phyloP scores from a whole-genome alignment of 768 basidiomycete species.

The Suillus alpinus region DNA sequence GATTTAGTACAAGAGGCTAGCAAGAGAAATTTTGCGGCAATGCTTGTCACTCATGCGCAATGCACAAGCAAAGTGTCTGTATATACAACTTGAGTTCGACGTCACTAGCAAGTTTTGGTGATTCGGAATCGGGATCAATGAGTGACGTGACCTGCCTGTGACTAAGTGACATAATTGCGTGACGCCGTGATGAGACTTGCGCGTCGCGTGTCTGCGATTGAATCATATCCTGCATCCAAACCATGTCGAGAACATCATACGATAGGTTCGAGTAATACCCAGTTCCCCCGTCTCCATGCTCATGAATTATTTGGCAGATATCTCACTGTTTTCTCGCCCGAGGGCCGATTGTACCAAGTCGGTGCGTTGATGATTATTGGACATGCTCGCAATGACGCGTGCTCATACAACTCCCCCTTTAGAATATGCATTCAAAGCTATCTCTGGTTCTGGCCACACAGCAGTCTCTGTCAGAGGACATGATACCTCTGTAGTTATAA shows the following conservation, averaged over 20 bases:
- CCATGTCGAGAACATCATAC: slow-evolving; percentile 93
- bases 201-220: slow-evolving; percentile 54
- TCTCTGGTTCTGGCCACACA: slow-evolving; percentile 95
- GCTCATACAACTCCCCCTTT: slow-evolving; percentile 8
- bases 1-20: not conserved
- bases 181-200: slow-evolving; percentile 40
- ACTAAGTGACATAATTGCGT: slow-evolving; percentile 38
- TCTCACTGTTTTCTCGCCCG: slow-evolving; percentile 95
- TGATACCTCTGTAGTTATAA: slow-evolving; percentile 93
- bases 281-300: not conserved
- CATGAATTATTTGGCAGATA: slow-evolving; percentile 48
- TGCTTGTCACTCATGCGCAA: not conserved
- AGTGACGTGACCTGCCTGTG: slow-evolving; percentile 13
- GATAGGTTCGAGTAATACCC: slow-evolving; percentile 55
- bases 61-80: not conserved
- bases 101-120: not conserved
- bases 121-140: not conserved
- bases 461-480: slow-evolving; percentile 90
- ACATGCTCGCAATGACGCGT: slow-evolving; percentile 7
- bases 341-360: slow-evolving; percentile 98
- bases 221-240: slow-evolving; percentile 27
- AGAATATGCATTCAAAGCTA: slow-evolving; percentile 99
- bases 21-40: not conserved
- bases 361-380: slow-evolving; percentile 49
- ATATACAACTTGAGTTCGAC: not conserved